Evolutionary conservation across 169 alveolate genomes (phyloP), one percentile per base, ranked within the genome.

Genomic region (Plasmodium cynomolgi): DNA sequence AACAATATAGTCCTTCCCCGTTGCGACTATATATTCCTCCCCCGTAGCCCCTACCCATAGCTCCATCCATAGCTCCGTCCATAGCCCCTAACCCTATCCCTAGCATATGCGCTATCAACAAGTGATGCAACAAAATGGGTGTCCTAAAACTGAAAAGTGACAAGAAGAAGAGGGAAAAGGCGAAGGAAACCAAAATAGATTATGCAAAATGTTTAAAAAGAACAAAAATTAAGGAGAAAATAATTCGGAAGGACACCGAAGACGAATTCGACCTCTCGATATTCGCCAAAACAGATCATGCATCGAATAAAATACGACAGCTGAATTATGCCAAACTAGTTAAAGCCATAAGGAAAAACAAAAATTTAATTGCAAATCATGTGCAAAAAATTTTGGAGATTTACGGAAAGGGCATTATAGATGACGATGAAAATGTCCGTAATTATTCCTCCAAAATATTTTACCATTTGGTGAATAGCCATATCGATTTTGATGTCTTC

Each of bases 361-460:
- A 88, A 79, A 80, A 88, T 80, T 37, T 88, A 62, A 54, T 88
- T 23, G 47, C 47, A 29, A 88, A 80, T 47, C 58, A 88, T 88
- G 72, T 77, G 72, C 84, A 79, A n/a, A 80, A 88, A 62, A 88
- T 88, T 62, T 23, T 88, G 50, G 94, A 88, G 50, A 88, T 88
- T 41, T 88, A 79, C 47, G 94, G 91, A 23, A 79, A 58, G 29
- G 94, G 94, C 17, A 88, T 88, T 39, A 68, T 58, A 62, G 94
- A 80, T 20, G 94, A 88, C 41, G 94, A 88, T 88, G 79, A 77
- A 80, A 33, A 68, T 88, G 83, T 88, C 11, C 37, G 94, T 17
- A 88, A 88, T 88, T 88, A 58, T 88, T 77, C 94, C 20, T 79
- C 94, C 1, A 88, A 88, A 80, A 88, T 88, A 62, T 88, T 88